phyloP scores from a whole-genome alignment of 2,329 filamentous ascomycete genomes.

The Parastagonospora avenae region DNA sequence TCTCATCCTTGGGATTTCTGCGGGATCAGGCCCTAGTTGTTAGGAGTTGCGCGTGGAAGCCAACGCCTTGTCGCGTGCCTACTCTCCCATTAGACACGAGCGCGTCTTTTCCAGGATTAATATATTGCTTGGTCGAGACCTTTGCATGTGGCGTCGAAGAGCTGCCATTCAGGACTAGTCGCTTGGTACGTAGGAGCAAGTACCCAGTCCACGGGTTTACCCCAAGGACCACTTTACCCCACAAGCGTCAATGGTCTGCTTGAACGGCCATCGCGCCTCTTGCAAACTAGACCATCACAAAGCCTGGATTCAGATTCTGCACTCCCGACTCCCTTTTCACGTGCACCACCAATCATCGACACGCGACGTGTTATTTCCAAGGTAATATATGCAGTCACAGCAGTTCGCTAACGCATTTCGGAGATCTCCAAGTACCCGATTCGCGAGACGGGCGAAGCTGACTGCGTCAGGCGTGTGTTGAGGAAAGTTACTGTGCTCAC shows the following conservation, averaged over 20 bases:
- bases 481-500: neutral
- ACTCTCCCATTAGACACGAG: no score
- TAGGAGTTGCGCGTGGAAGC: no score
- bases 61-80: no score
- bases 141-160: neutral
- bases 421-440: conserved; percentile 1
- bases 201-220: neutral
- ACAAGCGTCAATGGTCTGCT: neutral
- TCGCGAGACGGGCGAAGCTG: conserved; percentile 5
- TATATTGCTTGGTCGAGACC: conserved; percentile 6
- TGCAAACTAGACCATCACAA: conserved; percentile 7
- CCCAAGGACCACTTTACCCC: conserved; percentile 5
- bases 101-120: neutral
- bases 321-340: neutral
- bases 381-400: neutral
- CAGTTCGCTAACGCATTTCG: neutral
- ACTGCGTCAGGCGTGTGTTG: neutral
- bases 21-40: no score
- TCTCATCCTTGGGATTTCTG: no score
- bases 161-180: neutral
- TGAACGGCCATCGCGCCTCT: conserved; percentile 1
- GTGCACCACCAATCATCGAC: conserved; percentile 1
- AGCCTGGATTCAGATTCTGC: neutral
- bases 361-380: neutral
- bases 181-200: neutral